phyloP scores from a whole-genome alignment of 2,329 filamentous ascomycete species.

The Sporothrix dimorphospora region DNA sequence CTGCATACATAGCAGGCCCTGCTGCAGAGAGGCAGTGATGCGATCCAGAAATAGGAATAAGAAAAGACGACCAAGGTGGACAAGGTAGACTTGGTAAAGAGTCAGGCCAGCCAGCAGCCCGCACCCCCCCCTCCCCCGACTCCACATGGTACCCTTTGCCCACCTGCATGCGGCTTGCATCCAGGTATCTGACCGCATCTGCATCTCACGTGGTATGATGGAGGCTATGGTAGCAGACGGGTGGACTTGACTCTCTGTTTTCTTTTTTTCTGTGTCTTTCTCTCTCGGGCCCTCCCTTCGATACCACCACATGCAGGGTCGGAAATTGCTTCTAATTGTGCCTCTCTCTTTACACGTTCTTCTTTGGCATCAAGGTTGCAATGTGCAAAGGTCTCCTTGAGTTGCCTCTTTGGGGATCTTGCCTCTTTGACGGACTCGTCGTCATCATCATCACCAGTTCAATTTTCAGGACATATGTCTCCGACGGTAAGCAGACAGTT shows the following conservation, averaged over 20 bases:
- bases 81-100: background rate
- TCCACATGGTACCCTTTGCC: background rate
- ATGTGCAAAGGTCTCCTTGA: background rate
- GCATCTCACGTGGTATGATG: slow-evolving; percentile 15
- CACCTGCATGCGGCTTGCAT: background rate
- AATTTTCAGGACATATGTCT: background rate
- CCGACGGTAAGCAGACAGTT: background rate
- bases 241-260: background rate
- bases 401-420: background rate
- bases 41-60: slow-evolving; percentile 14
- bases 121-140: background rate
- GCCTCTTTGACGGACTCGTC: background rate
- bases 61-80: background rate
- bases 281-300: background rate
- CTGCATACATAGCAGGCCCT: background rate
- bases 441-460: background rate
- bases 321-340: background rate
- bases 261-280: background rate
- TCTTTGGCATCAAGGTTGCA: background rate
- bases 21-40: slow-evolving; percentile 8
- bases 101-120: background rate
- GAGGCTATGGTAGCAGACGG: slow-evolving; percentile 4
- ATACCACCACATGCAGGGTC: background rate
- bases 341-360: background rate
- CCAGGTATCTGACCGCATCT: slow-evolving; percentile 24